A percentile compares a stretch with the other conserved stretches of the same genome.
Conservation (phyloP, 192 early-diverging fungal species). For the Coemansia sp. region DNA sequence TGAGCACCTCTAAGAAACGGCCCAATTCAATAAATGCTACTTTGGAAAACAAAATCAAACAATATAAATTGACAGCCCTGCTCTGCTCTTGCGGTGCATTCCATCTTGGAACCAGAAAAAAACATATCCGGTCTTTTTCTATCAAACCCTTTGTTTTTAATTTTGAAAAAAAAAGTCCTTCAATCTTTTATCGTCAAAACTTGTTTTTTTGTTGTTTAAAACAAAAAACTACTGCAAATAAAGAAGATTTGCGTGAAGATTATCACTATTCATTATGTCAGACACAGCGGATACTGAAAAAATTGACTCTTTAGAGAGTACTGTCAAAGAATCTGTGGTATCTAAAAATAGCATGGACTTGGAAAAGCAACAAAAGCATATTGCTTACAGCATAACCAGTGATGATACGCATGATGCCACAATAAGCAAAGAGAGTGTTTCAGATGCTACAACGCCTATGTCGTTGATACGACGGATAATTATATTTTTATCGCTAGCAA, state of each 20-base stretch:
- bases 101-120: background rate
- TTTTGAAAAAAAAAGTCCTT: too few relatives aligned
- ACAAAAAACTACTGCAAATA: background rate
- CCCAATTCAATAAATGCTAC: background rate
- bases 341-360: background rate
- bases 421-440: background rate
- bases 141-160: too few relatives aligned
- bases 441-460: background rate
- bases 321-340: background rate
- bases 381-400: background rate
- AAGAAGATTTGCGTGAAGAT: background rate
- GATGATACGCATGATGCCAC: background rate
- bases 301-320: background rate
- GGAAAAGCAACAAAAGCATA: background rate
- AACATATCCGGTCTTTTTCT: background rate
- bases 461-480: conserved; percentile 6
- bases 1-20: background rate
- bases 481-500: conserved; percentile 32
- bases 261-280: background rate
- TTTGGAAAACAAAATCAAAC: background rate
- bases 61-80: background rate
- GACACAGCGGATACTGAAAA: background rate
- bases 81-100: background rate
- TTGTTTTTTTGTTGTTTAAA: background rate
- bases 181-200: too few relatives aligned